phyloP scores from a whole-genome alignment of 768 basidiomycete genomes.

The Mycena indigotica region DNA sequence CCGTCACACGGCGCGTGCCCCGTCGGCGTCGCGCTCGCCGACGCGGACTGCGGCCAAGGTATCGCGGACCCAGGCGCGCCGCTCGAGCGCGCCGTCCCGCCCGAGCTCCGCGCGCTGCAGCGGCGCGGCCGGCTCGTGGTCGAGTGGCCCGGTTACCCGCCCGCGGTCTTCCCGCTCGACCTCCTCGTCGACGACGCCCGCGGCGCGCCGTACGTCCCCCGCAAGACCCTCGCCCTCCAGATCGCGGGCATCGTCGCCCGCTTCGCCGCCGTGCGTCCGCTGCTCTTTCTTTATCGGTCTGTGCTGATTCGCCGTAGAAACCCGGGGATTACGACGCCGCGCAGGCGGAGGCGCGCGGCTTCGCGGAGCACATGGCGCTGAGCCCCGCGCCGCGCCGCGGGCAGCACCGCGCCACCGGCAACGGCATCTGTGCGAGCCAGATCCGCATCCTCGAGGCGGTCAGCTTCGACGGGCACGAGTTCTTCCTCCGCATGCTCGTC shows the following conservation, averaged over 20 bases:
- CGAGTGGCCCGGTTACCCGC: neutral
- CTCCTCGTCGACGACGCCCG: neutral
- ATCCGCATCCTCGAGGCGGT: neutral
- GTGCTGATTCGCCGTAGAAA: neutral
- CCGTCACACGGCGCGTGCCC: neutral
- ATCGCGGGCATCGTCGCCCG: neutral
- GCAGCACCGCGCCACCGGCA: neutral
- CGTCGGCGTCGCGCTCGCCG: neutral
- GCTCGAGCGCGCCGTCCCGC: neutral
- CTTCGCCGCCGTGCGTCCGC: neutral
- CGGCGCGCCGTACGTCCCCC: neutral
- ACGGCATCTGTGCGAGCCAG: neutral
- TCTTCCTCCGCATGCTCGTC: neutral
- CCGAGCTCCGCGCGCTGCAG: neutral
- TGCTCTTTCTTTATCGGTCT: neutral
- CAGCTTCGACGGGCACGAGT: neutral
- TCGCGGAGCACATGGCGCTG: neutral
- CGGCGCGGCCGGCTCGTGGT: neutral
- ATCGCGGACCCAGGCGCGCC: neutral
- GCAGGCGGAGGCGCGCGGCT: neutral
- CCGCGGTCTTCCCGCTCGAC: neutral
- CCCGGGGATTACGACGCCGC: neutral
- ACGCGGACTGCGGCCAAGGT: neutral
- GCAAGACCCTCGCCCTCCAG: neutral
- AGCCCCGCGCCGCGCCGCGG: neutral